Evolutionary conservation across 2,329 filamentous ascomycete genomes (phyloP), one percentile per base, ranked within the genome.

Genomic region (Fusarium udum): DNA sequence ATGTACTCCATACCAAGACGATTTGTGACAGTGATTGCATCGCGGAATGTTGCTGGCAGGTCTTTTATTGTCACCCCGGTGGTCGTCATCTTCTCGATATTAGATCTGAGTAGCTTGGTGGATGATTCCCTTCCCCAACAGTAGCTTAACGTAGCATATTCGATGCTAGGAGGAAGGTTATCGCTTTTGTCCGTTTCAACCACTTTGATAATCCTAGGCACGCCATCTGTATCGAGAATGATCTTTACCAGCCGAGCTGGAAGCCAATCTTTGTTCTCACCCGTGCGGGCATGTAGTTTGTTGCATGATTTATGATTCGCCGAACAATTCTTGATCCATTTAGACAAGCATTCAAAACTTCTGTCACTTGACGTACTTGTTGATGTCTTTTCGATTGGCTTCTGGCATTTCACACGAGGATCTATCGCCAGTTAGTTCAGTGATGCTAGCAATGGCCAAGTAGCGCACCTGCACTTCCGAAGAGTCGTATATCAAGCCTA

Each of bases 101-200:
- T 63, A 3, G 62, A 55, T 36, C n/a, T 53, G 7, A 65, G 59
- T 20, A 65, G 46, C 10, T 53, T 55, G 3, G 58, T 40, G 20
- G 63, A 49, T 1, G 58, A 0, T 11, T 40, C 20, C 5, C 32
- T 36, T 9, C 58, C 58, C 62, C 62, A 48, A 5, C 62, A 63
- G 7, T 65, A 65, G n/a, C 58, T 55, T 2, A 63, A 28, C 3
- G 62, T 65, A 4, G 58, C 34, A 55, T 65, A 65, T 13, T 55
- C 16, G 4, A n/a, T 22, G 3, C 6, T 7, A 1, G 2, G 8
- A 13, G 18, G 3, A 16, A 8, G 7, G 0, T 3, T 6, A 0
- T 34, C 15, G 4, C 7, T 11, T 4, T 0, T 4, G 4, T 11
- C 7, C 2, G 58, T 64, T 26, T 63, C 58, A 3, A 64, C 10